A percentile compares a stretch with the other conserved stretches of the same genome.
Evolutionary conservation across 176 grass and related monocot species (phyloP).

Genomic region (Cenchrus purpureus): DNA sequence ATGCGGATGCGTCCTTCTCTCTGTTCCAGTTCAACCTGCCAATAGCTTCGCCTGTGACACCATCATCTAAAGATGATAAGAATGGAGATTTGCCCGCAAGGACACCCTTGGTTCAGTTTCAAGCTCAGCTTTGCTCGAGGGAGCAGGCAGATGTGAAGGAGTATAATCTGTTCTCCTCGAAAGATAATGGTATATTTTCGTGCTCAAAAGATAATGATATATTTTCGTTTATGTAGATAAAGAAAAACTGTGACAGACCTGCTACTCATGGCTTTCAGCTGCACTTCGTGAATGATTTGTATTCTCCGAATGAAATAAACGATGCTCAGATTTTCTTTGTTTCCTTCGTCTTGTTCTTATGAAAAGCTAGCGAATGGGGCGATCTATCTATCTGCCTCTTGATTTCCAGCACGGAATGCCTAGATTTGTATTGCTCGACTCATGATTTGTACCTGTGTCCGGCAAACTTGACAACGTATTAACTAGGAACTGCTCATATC

Average conservation of each 20-base stretch:
- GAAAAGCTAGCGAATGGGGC: background rate
- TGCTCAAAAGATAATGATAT: background rate
- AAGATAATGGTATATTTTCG: constrained; percentile 26
- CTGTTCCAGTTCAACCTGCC: constrained; percentile 89
- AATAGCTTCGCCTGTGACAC: constrained; percentile 51
- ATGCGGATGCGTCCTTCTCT: constrained; percentile 65
- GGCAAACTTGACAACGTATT: background rate
- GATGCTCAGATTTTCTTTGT: background rate
- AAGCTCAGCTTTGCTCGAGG: constrained; percentile 60
- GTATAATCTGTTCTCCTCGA: constrained; percentile 34
- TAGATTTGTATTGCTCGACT: background rate
- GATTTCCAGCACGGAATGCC: background rate
- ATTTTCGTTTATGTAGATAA: constrained; percentile 39
- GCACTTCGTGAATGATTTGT: constrained; percentile 3
- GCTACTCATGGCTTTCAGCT: constrained; percentile 10
- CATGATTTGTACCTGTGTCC: background rate
- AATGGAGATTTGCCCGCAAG: constrained; percentile 39
- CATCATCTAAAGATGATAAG: constrained; percentile 58
- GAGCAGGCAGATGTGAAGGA: constrained; percentile 66
- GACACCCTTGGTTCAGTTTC: constrained; percentile 38
- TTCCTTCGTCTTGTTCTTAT: background rate
- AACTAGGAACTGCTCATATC: background rate
- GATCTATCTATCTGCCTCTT: background rate
- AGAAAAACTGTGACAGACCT: constrained; percentile 1
- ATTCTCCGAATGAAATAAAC: constrained; percentile 22